Conservation (phyloP, 768 basidiomycete genomes). For the Boletus tomentosulus region DNA sequence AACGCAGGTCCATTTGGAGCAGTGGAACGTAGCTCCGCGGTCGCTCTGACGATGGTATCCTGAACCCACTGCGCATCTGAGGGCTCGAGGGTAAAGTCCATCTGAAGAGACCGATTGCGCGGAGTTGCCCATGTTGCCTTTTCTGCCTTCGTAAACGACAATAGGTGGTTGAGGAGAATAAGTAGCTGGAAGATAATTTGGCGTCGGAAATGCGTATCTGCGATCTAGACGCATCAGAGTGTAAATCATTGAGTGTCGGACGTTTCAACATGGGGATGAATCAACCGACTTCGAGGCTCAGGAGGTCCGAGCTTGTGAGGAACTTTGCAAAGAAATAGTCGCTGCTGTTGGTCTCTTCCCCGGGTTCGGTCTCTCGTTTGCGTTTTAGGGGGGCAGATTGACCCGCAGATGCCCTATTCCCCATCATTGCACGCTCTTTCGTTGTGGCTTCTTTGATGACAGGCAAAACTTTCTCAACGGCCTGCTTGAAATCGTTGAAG, state of each 20-base stretch:
- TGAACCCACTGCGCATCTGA: conserved; percentile 73
- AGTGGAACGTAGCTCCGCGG: conserved; percentile 62
- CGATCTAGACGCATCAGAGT: conserved; percentile 49
- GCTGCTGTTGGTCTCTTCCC: conserved; percentile 46
- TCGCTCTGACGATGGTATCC: conserved; percentile 56
- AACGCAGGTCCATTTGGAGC: conserved; percentile 75
- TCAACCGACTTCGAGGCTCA: conserved; percentile 75
- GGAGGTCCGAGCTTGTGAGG: conserved; percentile 79
- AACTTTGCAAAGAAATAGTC: conserved; percentile 96
- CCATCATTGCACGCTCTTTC: conserved; percentile 87
- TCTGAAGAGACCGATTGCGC: conserved; percentile 76
- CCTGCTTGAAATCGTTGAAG: conserved; percentile 63
- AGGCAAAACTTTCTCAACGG: conserved; percentile 68
- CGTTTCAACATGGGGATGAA: conserved; percentile 2
- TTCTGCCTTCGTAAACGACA: conserved; percentile 65
- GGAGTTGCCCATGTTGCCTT: conserved; percentile 58
- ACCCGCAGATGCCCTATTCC: conserved; percentile 49
- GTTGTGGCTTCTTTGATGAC: conserved; percentile 83
- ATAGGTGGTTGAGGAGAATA: conserved; percentile 71
- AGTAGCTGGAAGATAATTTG: conserved; percentile 86
- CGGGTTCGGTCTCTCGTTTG: conserved; percentile 59
- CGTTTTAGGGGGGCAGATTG: conserved; percentile 47
- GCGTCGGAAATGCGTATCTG: conserved; percentile 89
- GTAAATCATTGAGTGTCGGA: conserved; percentile 6
- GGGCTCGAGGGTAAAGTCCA: conserved; percentile 73